phyloP scores from a whole-genome alignment of 176 grass and related monocot genomes.

The Bonia amplexicaulis region DNA sequence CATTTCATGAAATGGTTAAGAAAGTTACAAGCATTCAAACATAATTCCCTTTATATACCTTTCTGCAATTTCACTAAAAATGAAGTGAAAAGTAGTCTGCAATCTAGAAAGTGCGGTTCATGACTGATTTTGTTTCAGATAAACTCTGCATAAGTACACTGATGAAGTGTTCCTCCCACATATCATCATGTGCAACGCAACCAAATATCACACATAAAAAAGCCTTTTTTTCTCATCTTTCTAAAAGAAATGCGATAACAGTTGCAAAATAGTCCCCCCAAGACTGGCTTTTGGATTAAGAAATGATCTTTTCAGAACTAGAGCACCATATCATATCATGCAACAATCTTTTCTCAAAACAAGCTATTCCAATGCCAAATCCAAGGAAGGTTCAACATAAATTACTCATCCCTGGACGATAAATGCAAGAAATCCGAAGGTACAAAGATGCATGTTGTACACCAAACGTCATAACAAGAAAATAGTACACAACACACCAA shows the following conservation, averaged over 20 bases:
- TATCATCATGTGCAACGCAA: slow-evolving; percentile 42
- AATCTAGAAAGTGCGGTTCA: slow-evolving; percentile 29
- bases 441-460: slow-evolving; percentile 7
- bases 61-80: slow-evolving; percentile 38
- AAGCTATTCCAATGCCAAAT: slow-evolving; percentile 8
- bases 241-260: background rate
- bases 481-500: slow-evolving; percentile 5
- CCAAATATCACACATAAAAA: slow-evolving; percentile 4
- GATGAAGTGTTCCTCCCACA: slow-evolving; percentile 22
- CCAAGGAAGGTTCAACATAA: slow-evolving; percentile 8
- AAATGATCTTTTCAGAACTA: background rate
- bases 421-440: slow-evolving; percentile 19
- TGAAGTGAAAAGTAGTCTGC: slow-evolving; percentile 15
- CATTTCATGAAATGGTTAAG: slow-evolving; percentile 20
- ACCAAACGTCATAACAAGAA: slow-evolving; percentile 28
- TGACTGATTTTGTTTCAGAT: slow-evolving; percentile 34
- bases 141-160: slow-evolving; percentile 31
- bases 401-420: background rate
- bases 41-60: slow-evolving; percentile 30
- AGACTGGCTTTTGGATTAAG: background rate
- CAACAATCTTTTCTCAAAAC: background rate
- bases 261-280: background rate
- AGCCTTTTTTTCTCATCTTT: background rate
- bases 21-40: slow-evolving; percentile 39
- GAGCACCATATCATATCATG: background rate